Base-by-base conservation (phyloP, 2,329 filamentous ascomycete species). In the Colletotrichum theobromicola region DNA sequence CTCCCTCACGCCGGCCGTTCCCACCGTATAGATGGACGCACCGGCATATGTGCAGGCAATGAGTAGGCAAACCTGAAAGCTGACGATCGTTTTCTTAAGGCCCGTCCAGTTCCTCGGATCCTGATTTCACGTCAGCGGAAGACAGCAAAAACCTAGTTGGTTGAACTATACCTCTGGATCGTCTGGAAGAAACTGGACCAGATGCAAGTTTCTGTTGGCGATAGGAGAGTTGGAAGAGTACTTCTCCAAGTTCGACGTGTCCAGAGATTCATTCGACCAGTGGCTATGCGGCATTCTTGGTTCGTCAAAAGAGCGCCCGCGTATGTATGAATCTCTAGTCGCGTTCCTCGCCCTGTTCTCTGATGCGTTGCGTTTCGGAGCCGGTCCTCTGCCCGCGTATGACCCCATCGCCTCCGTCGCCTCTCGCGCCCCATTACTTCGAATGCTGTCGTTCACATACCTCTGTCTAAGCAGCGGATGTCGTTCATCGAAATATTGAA, bases 51-150 rank as follows among this genome's bases (percentile, higher is more conserved):
- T 66, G 21, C 26, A 37, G 21, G 72, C 58, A 32, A 74, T 60
- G 2, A 75, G 73, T 92, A 95, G 24, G 87, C 87, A 73, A 15
- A 72, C 34, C 21, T 75, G 57, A 28, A 95, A 91, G 0, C 93
- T 92, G 60, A 94, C 93, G 34, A 94, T 91, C 79, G 84, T 86
- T 83, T 95, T 95, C 28, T 75, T 75, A 2, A 64, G 21, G 10
- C 28, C 12, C 67, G 89, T 91, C 94, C 94, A 97, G 82, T 96
- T 96, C 87, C 96, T 96, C 1, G 94, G 94, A 78, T 96, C 96
- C 77, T 93, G 7, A 3, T 37, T n/a, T 32, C 5, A 37, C n/a
- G 30, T 62, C 60, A 37, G n/a, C 28, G 34, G 28, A 18, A 28
- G 4, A 18, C 15, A 42, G 4, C 13, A 18, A 7, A 18, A 0